These are phyloP conservation scores for Pterulicium gracile DNA, from an alignment of 1,284 basidiomycete genomes.

Conservation along the genomic window DNA sequence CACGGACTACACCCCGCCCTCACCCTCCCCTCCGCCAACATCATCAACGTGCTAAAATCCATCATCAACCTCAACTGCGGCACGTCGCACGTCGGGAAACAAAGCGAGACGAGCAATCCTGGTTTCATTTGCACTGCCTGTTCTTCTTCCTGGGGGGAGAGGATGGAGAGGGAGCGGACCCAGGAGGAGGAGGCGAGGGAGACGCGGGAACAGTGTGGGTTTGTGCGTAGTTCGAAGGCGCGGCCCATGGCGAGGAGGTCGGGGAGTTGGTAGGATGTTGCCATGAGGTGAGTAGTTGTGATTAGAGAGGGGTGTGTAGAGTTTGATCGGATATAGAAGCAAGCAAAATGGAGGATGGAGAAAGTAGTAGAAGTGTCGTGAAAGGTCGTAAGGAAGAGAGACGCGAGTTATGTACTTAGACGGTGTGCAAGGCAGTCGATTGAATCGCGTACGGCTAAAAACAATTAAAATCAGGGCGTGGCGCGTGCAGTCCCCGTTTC, in stretches of 20 bases:
- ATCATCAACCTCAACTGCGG: slow-evolving; percentile 40
- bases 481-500: too few relatives aligned
- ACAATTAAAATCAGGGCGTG: too few relatives aligned
- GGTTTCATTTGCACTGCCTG: slow-evolving; percentile 28
- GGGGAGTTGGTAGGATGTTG: neutral
- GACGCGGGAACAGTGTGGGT: neutral
- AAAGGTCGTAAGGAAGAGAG: neutral
- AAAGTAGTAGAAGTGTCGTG: neutral
- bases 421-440: neutral
- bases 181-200: neutral
- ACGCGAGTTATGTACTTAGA: too few relatives aligned
- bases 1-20: neutral
- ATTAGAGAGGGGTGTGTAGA: neutral
- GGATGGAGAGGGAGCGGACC: neutral
- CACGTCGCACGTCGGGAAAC: slow-evolving; percentile 44
- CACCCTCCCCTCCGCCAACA: slow-evolving; percentile 23
- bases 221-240: neutral
- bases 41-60: slow-evolving; percentile 35
- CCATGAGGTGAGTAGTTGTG: neutral
- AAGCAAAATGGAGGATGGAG: neutral
- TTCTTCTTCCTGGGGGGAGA: slow-evolving; percentile 15
- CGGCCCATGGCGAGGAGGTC: neutral
- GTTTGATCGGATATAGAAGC: too few relatives aligned
- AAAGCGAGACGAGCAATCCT: slow-evolving; percentile 43
- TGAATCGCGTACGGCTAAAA: too few relatives aligned